A percentile compares a stretch with the other conserved stretches of the same genome.
Evolutionary conservation across 352 stramenopile genomes (phyloP).

Genomic region (Phytopythium delawarense): DNA sequence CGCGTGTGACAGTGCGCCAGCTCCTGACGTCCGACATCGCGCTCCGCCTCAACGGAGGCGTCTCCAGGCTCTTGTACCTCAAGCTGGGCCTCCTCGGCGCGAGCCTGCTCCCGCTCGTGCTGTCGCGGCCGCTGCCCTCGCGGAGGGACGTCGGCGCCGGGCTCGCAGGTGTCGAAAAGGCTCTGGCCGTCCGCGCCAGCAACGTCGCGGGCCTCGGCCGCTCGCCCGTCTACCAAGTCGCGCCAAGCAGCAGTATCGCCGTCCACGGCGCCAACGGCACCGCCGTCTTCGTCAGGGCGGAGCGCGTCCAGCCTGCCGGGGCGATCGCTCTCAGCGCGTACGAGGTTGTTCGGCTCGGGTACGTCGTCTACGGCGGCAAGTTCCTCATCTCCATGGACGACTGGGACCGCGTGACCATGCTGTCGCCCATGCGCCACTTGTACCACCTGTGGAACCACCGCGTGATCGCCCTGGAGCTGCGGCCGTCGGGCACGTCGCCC

Average conservation of each 20-base stretch:
- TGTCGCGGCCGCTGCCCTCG: constrained; percentile 1
- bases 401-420: constrained; percentile 1
- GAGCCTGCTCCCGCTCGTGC: constrained; percentile 10
- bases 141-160: not conserved
- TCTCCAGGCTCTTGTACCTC: constrained; percentile 6
- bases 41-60: constrained; percentile 11
- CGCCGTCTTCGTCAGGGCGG: not conserved
- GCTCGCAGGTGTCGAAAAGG: constrained; percentile 17
- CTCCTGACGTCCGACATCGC: constrained; percentile 12
- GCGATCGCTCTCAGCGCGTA: constrained; percentile 1
- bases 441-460: constrained; percentile 7
- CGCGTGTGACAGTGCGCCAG: not conserved
- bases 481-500: not conserved
- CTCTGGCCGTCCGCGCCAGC: constrained; percentile 24
- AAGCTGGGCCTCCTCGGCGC: constrained; percentile 10
- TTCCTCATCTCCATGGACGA: constrained; percentile 4
- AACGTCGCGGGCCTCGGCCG: constrained; percentile 25
- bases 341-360: constrained; percentile 10
- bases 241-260: not conserved
- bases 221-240: constrained; percentile 19
- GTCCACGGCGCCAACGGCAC: not conserved
- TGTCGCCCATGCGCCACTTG: not conserved
- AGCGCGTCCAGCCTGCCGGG: constrained; percentile 3
- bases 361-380: not conserved
- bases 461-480: not conserved